These are phyloP conservation scores for Rhypophila decipiens DNA, from an alignment of 495 filamentous ascomycete genomes.

Conservation along the genomic window DNA sequence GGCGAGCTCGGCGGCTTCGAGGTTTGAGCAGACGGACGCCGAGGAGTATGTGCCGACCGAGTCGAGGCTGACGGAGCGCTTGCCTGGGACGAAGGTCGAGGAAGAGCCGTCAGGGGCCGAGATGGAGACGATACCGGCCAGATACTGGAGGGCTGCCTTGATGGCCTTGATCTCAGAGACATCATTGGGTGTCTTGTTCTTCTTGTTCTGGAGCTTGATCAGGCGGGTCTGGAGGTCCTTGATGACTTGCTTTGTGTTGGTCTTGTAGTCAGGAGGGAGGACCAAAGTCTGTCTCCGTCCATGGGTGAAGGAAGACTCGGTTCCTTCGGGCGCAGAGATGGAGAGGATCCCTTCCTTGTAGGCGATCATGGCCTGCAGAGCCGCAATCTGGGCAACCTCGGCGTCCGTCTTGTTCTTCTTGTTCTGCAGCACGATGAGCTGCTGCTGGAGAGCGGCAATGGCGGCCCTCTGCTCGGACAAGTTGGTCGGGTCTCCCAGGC, in stretches of 20 bases:
- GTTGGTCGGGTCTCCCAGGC: slow-evolving; percentile 7
- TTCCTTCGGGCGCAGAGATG: slow-evolving; percentile 6
- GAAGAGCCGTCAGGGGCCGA: slow-evolving; percentile 19
- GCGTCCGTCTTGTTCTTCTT: slow-evolving; percentile 11
- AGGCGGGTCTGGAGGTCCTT: slow-evolving; percentile 18
- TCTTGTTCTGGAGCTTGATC: slow-evolving; percentile 22
- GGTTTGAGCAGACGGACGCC: slow-evolving; percentile 12
- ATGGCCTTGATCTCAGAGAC: slow-evolving; percentile 16
- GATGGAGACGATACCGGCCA: slow-evolving; percentile 20
- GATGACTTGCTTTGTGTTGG: slow-evolving; percentile 21
- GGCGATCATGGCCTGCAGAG: slow-evolving; percentile 2
- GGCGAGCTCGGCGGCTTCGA: slow-evolving; percentile 15
- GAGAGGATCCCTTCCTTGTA: slow-evolving; percentile 5
- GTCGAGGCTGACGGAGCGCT: slow-evolving; percentile 15
- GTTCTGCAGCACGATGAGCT: slow-evolving; percentile 13
- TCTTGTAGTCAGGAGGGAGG: slow-evolving; percentile 13
- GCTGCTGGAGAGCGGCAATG: slow-evolving; percentile 11
- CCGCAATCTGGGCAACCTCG: slow-evolving; percentile 8
- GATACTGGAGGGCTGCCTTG: slow-evolving; percentile 16
- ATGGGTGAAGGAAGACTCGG: slow-evolving; percentile 2
- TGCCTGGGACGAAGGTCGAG: slow-evolving; percentile 22
- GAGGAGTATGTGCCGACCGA: slow-evolving; percentile 14
- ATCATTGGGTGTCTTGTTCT: slow-evolving; percentile 20
- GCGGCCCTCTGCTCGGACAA: background rate
- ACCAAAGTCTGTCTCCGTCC: slow-evolving; percentile 6